A percentile compares a stretch with the other conserved stretches of the same genome.
phyloP scores from a whole-genome alignment of 495 filamentous ascomycete genomes.

The Cladorrhinum samala region DNA sequence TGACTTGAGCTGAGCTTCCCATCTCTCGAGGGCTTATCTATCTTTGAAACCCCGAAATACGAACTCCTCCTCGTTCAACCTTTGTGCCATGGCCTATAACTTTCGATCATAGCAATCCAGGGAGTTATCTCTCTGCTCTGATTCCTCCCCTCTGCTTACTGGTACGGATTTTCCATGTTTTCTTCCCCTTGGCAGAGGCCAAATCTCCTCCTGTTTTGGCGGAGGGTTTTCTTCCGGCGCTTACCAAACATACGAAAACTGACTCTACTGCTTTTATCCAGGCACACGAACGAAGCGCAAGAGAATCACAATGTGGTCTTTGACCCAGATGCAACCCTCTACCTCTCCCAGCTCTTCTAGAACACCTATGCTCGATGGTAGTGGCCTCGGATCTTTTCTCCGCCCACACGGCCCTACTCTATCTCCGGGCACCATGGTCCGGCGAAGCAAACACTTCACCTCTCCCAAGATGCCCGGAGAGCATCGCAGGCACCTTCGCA shows the following conservation, averaged over 20 bases:
- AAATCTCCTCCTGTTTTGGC: not conserved
- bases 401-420: not conserved
- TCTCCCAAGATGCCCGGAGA: not conserved
- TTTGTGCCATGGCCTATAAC: no score
- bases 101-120: no score
- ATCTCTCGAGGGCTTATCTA: no score
- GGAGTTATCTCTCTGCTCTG: no score
- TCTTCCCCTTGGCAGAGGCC: not conserved
- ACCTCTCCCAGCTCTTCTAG: not conserved
- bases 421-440: not conserved
- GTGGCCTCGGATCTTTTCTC: not conserved
- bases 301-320: not conserved
- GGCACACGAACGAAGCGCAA: not conserved
- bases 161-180: not conserved
- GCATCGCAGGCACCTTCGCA: not conserved
- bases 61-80: no score
- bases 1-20: no score
- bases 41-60: no score
- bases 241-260: slow-evolving; percentile 1
- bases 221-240: slow-evolving; percentile 12
- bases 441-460: not conserved
- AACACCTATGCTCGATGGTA: not conserved
- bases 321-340: not conserved
- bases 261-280: slow-evolving; percentile 1
- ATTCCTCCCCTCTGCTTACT: no score